phyloP scores from a whole-genome alignment of 2,329 filamentous ascomycete species.

The Claviceps spartinae region DNA sequence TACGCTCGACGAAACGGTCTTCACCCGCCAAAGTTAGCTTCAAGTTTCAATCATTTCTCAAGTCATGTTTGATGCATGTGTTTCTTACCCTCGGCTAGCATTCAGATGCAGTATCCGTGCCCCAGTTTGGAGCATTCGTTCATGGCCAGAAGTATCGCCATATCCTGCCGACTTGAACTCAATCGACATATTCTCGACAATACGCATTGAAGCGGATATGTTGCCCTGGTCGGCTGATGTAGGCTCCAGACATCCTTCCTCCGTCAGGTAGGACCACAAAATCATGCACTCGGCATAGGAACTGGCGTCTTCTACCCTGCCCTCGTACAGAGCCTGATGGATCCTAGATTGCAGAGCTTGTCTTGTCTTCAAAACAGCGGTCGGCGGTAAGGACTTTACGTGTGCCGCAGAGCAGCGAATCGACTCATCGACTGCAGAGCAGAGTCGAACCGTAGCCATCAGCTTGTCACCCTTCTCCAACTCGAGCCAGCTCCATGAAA shows the following conservation, averaged over 20 bases:
- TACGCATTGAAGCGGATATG: slow-evolving; percentile 34
- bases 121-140: slow-evolving; percentile 56
- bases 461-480: slow-evolving; percentile 28
- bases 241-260: slow-evolving; percentile 26
- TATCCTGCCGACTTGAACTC: slow-evolving; percentile 27
- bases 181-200: slow-evolving; percentile 26
- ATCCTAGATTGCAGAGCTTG: slow-evolving; percentile 39
- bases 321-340: slow-evolving; percentile 41
- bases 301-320: slow-evolving; percentile 33
- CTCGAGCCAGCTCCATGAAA: slow-evolving; percentile 55
- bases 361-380: slow-evolving; percentile 37
- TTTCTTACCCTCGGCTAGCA: slow-evolving; percentile 38
- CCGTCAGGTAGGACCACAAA: slow-evolving; percentile 53
- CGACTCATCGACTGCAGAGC: slow-evolving; percentile 22
- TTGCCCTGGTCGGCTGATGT: slow-evolving; percentile 37
- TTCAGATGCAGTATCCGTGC: slow-evolving; percentile 55
- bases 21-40: not conserved
- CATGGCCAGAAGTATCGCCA: slow-evolving; percentile 28
- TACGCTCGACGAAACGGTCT: slow-evolving; percentile 55
- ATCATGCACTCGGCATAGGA: slow-evolving; percentile 48
- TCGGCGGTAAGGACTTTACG: slow-evolving; percentile 14
- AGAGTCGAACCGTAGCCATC: slow-evolving; percentile 25
- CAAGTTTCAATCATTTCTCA: not conserved
- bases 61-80: not conserved
- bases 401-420: slow-evolving; percentile 8